Evolutionary conservation across 1,284 basidiomycete genomes (phyloP), one percentile per base, ranked within the genome.

Genomic region (Stygiomarasmius scandens): DNA sequence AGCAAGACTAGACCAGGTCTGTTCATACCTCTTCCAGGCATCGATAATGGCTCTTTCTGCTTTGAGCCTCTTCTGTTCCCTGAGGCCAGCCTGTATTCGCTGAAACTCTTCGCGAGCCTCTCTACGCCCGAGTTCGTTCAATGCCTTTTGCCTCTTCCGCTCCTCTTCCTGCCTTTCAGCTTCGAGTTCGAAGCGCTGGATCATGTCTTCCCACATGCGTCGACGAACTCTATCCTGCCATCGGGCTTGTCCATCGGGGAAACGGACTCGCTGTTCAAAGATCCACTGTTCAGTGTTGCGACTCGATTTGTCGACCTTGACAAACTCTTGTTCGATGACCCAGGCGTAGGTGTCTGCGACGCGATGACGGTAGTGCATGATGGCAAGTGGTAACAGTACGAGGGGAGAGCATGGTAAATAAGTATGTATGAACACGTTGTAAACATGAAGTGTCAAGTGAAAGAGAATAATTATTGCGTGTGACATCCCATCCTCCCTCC

Each of bases 251-350:
- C 54, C 67, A 54, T 70, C 66, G 3, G 62, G 54, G 49, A 73
- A 61, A 55, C 77, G 71, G 52, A 75, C 66, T 68, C 83, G 84
- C 67, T 87, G 86, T 62, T 84, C 77, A 48, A 77, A 69, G 50
- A 87, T 81, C 86, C 87, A 87, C 55, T 79, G 76, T 55, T 86
- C 82, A 27, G 83, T 85, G 61, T 77, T 81, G 64, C 76, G 73
- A 63, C 73, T 77, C 62, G 75, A 73, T 58, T 74, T 74, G 47
- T 71, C 72, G 56, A 77, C 72, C 46, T 74, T 74, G 54, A 72
- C 71, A 45, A 67, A 67, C 61, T 83, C 79, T 66, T 84, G 80
- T 60, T 86, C 80, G 52, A 78, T 74, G 16, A 80, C 78, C 83
- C 85, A 86, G 10, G 80, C 72, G 62, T 79, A 82, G 12, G 79